These are phyloP conservation scores for Flaveria robusta DNA, from an alignment of 129 eudicot genomes.

Conservation along the genomic window DNA sequence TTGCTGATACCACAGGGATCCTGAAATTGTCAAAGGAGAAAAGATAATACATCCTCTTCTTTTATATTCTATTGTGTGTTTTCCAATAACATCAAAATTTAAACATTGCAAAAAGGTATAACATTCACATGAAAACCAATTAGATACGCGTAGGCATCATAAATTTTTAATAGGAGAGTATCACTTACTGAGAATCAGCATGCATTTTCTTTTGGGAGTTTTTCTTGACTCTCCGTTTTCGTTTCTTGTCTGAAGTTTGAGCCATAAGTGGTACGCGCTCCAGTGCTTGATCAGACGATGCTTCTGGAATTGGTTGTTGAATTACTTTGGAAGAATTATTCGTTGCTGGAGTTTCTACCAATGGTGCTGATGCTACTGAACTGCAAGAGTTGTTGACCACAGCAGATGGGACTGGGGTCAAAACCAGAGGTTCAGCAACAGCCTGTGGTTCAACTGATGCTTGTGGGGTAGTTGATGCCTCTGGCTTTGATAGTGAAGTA, in stretches of 20 bases:
- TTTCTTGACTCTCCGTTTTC: slow-evolving; percentile 32
- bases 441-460: background rate
- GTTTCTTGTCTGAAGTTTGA: slow-evolving; percentile 36
- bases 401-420: background rate
- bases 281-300: slow-evolving; percentile 21
- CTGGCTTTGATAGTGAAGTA: no score
- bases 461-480: background rate
- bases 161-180: background rate
- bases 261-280: slow-evolving; percentile 10
- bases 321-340: background rate
- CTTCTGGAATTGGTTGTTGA: slow-evolving; percentile 14
- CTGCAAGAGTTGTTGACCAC: slow-evolving; percentile 10
- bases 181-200: slow-evolving; percentile 46
- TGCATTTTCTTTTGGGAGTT: slow-evolving; percentile 37
- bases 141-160: background rate
- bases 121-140: background rate
- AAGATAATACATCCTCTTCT: background rate
- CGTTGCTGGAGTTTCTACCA: background rate
- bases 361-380: background rate
- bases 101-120: background rate
- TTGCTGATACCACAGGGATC: background rate
- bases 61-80: background rate
- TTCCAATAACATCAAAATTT: background rate
- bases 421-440: background rate
- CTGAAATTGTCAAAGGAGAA: background rate